Conservation (phyloP, 1,284 basidiomycete species). For the Leccinum pachyderme region DNA sequence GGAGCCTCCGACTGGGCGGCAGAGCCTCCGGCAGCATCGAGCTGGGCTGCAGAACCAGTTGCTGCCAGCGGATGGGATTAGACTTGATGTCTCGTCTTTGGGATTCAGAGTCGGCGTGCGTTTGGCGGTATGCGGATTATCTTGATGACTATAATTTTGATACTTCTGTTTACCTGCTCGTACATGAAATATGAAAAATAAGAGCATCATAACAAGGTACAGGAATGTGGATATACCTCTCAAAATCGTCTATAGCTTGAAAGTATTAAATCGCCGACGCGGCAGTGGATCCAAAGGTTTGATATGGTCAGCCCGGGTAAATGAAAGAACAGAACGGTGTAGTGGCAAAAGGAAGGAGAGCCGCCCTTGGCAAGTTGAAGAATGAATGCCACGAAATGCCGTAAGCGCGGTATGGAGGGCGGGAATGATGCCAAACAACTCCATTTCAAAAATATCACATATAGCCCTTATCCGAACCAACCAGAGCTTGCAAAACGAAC, state of each 20-base stretch:
- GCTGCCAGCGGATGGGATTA: slow-evolving; percentile 58
- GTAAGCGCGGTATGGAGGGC: no score
- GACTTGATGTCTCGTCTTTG: slow-evolving; percentile 15
- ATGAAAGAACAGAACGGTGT: no score
- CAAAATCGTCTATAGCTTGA: background rate
- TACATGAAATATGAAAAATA: slow-evolving; percentile 19
- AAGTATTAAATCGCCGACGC: background rate
- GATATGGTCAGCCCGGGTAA: no score
- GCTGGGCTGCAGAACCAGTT: slow-evolving; percentile 57
- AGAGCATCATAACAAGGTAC: background rate
- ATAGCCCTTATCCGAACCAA: no score
- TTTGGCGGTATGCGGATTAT: slow-evolving; percentile 13
- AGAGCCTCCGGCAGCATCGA: slow-evolving; percentile 51
- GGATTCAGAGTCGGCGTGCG: slow-evolving; percentile 1
- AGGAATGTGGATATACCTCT: background rate
- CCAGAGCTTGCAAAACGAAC: no score
- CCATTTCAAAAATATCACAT: no score
- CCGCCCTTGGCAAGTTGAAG: no score
- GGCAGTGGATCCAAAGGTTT: background rate
- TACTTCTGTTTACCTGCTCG: slow-evolving; percentile 18
- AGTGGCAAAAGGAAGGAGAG: no score
- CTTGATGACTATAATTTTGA: slow-evolving; percentile 18
- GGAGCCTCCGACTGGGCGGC: slow-evolving; percentile 78
- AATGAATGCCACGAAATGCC: no score
- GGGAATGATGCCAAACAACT: no score